Evolutionary conservation across 129 eudicot species (phyloP), one percentile per base, ranked within the genome.

Genomic region (Lactuca saligna): DNA sequence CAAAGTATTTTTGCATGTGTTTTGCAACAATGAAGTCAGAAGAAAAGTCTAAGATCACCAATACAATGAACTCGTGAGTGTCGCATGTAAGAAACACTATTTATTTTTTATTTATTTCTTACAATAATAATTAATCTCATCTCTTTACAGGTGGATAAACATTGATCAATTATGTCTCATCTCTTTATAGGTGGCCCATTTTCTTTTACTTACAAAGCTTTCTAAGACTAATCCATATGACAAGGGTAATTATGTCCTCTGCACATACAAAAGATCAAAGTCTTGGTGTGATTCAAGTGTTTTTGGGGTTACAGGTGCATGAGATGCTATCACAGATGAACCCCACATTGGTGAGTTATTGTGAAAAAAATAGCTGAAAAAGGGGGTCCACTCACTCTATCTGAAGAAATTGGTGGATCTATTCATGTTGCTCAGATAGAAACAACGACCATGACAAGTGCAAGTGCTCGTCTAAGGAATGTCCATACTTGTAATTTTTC

Each of bases 301-400:
- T 71, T 63, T 15, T 44, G 32, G 54, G n/a, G 73, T 20, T 68
- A 49, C 73, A 89, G 99, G 97, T 94, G 78, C 93, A 90, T 71
- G 99, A 97, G 42, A 94, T 94, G 99, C 79, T 94, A 68, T 75
- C 99, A 51, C 97, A 94, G 78, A 86, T 90, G 83, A 97, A 94
- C 69, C 97, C 96, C 1, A 87, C 96, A 54, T 77, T 94, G 82
- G 87, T 88, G 72, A 85, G 96, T 61, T 87, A 68, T 69, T 94
- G 99, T 79, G 99, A 20, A 94, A 68, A 94, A 87, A 78, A 94
- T 94, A 58, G 90, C 90, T 67, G 99, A 85, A 8, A 83, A 94
- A 65, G 97, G 99, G 54, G 99, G 97, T 10, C 99, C 97, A 25
- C 63, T 80, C 57, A 69, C 82, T 35, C 53, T 87, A 63, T 97